A percentile compares a stretch with the other conserved stretches of the same genome.
These are phyloP conservation scores for Boletellus ananas DNA, from an alignment of 768 basidiomycete genomes.

Conservation along the genomic window DNA sequence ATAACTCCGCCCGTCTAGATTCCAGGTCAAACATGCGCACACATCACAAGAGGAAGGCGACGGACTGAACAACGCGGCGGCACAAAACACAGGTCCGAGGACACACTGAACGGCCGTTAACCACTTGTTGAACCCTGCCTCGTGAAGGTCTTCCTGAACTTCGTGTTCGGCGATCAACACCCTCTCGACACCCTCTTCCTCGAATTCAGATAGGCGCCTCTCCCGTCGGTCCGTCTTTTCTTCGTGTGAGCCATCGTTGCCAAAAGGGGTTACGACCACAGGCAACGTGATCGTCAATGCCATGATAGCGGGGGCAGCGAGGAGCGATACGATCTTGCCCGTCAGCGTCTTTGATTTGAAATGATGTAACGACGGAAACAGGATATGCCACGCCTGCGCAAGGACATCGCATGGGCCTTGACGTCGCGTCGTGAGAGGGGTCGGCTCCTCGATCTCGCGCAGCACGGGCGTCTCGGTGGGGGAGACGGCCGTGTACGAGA, in stretches of 20 bases:
- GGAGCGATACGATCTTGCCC: constrained; percentile 67
- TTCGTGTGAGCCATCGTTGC: constrained; percentile 11
- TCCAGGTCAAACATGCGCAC: not conserved
- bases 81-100: constrained; percentile 76
- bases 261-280: constrained; percentile 71
- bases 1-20: constrained; percentile 34
- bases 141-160: constrained; percentile 64
- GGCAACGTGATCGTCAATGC: constrained; percentile 85
- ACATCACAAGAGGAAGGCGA: constrained; percentile 12
- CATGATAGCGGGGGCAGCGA: constrained; percentile 86
- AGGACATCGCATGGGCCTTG: constrained; percentile 37
- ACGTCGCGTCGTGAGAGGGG: constrained; percentile 36
- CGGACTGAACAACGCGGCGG: constrained; percentile 74
- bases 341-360: constrained; percentile 67
- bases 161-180: constrained; percentile 72
- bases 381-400: constrained; percentile 47
- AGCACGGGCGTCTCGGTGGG: constrained; percentile 38
- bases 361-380: constrained; percentile 83
- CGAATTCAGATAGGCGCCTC: constrained; percentile 59
- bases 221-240: constrained; percentile 35
- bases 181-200: constrained; percentile 70
- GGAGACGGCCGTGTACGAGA: constrained; percentile 52
- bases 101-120: constrained; percentile 81
- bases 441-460: constrained; percentile 43
- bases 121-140: constrained; percentile 71